phyloP scores from a whole-genome alignment of 169 alveolate genomes.

The Eimeria acervulina region DNA sequence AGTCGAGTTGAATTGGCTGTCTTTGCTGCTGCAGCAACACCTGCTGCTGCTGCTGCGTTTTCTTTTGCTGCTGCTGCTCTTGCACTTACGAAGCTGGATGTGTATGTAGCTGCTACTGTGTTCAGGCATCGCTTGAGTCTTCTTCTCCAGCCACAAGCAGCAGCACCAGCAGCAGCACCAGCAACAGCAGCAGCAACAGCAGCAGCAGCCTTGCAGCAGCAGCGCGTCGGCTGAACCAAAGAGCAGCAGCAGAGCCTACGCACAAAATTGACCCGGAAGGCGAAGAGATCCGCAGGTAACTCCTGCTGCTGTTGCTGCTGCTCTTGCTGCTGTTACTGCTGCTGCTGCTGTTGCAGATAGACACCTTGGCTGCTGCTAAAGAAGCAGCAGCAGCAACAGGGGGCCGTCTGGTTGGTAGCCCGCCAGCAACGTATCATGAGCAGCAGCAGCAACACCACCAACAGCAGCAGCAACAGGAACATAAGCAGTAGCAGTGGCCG shows the following conservation, averaged over 20 bases:
- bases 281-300: not conserved
- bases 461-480: not conserved
- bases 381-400: not conserved
- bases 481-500: not conserved
- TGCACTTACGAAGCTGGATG: too few relatives aligned
- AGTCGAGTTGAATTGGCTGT: not conserved
- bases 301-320: not conserved
- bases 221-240: constrained; percentile 40
- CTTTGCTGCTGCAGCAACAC: not conserved
- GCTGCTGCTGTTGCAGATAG: not conserved
- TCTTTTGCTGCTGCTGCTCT: not conserved
- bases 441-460: not conserved
- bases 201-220: constrained; percentile 62
- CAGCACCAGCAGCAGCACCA: constrained; percentile 22
- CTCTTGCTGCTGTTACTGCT: not conserved
- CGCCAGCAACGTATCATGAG: not conserved
- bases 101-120: too few relatives aligned
- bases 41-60: too few relatives aligned
- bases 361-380: not conserved
- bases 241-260: constrained; percentile 38
- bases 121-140: too few relatives aligned
- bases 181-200: constrained; percentile 32
- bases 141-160: not conserved
- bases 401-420: not conserved
- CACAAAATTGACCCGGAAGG: not conserved